Base-by-base conservation (phyloP, 1,139 yeast species). In the Pichia sp. region DNA sequence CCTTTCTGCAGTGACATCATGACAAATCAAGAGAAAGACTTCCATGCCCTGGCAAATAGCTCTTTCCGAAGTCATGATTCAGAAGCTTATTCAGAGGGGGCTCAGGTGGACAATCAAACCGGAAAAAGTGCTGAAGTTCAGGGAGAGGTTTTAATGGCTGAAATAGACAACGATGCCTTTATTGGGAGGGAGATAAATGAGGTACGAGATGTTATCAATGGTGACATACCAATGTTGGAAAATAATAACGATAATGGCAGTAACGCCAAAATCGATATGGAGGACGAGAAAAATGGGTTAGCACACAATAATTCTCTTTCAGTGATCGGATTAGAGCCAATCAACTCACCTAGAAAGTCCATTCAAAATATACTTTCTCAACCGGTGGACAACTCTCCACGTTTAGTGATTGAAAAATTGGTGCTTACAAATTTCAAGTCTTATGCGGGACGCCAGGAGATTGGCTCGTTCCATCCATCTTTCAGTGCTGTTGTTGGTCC, bases 401-500 rank as follows among this genome's bases (percentile, higher is more conserved):
- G 99, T 49, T 71, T 93, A 38, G 95, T 89, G 6, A 92, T 93
- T 48, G 75, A 84, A 46, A 81, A 82, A 63, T 72, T 93, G 38
- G 87, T 85, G 0, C 75, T 95, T 49, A 85, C 85, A 5, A 87
- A 95, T 67, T 95, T 93, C 79, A 95, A 95, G 67, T 91, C 98
- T 0, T 95, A 95, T 68, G 98, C 98, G 0, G 99, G 99, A 0
- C 74, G 78, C n/a, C 98, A 93, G 71, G 81, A 81, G 9, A 88
- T 95, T 57, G 99, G 99, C 0, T 99, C 99, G 0, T 95, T 95
- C 70, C 87, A 93, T 67, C 74, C 91, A 47, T 89, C 96, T 2
- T 95, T 95, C 67, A 89, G 97, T 8, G 97, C 99, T 0, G 96
- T 95, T 9, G 98, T 95, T n/a, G 99, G 99, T 0, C 99, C 99